Evolutionary conservation across 2,329 filamentous ascomycete genomes (phyloP), one percentile per base, ranked within the genome.

Genomic region (Cytospora mali): DNA sequence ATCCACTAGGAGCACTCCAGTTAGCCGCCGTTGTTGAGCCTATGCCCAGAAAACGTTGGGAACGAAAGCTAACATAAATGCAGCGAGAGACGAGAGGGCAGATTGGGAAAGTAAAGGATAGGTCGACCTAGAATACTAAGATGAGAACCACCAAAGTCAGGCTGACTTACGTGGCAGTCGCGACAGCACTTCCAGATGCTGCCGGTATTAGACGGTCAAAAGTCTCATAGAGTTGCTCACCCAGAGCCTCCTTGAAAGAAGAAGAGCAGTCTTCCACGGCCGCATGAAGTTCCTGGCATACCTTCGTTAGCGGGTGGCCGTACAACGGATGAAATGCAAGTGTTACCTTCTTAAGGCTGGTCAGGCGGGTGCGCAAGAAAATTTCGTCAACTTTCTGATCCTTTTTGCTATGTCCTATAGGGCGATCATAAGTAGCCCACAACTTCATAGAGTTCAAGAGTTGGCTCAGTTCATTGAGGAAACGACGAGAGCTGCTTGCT

Each of bases 401-500:
- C 16, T 31, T 25, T 10, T 39, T 29, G 27, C 28, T 61, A 16
- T 53, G 10, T 18, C 18, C 6, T 1, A 28, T 1, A n/a, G 3
- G 16, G 3, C 35, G 18, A 21, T 10, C 14, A 11, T 2, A 10
- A 70, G 69, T 81, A 78, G 28, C 72, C n/a, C 67, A 53, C 2
- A 84, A 71, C 67, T 71, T 75, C 56, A 88, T 72, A 0, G 83
- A 85, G 31, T 80, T 82, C 3, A 87, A 63, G 0, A 86, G 68
- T 63, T 82, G 79, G 49, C 74, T 77, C 4, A 87, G 58, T 31
- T 75, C 77, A 13, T 80, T 82, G 3, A 89, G 72, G 64, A 87
- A 87, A 1, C 70, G 72, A 10, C 76, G 77, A 55, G 77, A 81
- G 21, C 73, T 76, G 5, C 74, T 75, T 6, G 76, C 71, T 28